Evolutionary conservation across 208 protist genomes (phyloP).

Genomic region (Leishmania mexicana): DNA sequence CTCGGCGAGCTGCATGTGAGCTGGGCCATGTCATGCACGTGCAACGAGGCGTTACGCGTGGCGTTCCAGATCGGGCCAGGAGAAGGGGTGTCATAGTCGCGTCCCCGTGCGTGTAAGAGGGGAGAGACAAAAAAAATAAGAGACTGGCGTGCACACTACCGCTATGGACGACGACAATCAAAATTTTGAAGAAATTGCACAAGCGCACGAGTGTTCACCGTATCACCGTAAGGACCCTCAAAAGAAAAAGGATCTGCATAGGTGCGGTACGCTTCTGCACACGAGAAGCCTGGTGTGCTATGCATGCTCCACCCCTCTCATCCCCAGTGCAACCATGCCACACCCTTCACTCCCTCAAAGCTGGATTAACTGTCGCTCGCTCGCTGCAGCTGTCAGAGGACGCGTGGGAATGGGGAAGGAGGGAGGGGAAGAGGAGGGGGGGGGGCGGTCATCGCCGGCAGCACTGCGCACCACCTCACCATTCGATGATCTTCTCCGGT

Average conservation of each 20-base stretch:
- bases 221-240: background rate
- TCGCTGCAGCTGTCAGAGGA: background rate
- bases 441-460: background rate
- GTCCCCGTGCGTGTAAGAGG: background rate
- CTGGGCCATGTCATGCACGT: constrained; percentile 67
- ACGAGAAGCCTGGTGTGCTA: background rate
- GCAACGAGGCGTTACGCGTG: constrained; percentile 56
- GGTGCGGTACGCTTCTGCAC: background rate
- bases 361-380: background rate
- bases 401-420: background rate
- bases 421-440: no score
- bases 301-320: background rate
- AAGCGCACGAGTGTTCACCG: background rate
- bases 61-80: constrained; percentile 29
- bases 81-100: background rate
- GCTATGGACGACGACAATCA: background rate
- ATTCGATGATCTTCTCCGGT: background rate
- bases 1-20: constrained; percentile 53
- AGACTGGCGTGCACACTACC: background rate
- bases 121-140: background rate
- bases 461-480: background rate
- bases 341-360: background rate
- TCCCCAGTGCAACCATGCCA: background rate
- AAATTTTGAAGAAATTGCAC: background rate
- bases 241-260: background rate